phyloP scores from a whole-genome alignment of 331 rosid species.

The Cucumis variabilis region DNA sequence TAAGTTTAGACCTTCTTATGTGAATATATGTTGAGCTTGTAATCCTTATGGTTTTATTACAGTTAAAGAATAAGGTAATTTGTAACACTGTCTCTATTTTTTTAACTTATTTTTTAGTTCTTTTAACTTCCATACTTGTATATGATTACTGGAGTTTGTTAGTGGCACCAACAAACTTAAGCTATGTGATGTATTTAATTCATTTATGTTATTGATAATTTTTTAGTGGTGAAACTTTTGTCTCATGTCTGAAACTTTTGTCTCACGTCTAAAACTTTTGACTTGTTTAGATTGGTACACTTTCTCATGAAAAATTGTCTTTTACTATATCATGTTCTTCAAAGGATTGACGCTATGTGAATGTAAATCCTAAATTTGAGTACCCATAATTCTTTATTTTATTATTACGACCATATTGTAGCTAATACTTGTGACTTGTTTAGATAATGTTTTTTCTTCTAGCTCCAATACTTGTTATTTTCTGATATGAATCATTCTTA shows the following conservation, averaged over 20 bases:
- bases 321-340: neutral
- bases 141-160: slow-evolving; percentile 2
- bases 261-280: neutral
- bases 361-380: neutral
- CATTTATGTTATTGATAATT: neutral
- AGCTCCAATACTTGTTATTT: neutral
- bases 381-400: too few relatives aligned
- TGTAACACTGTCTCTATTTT: too few relatives aligned
- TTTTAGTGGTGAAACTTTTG: too few relatives aligned
- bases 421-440: neutral
- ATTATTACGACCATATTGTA: neutral
- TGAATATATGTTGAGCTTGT: too few relatives aligned
- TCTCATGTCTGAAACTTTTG: neutral
- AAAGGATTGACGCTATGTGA: neutral
- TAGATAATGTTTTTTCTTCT: neutral
- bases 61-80: too few relatives aligned
- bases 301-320: neutral
- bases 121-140: too few relatives aligned
- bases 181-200: neutral
- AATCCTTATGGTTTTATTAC: too few relatives aligned
- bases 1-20: too few relatives aligned
- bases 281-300: neutral
- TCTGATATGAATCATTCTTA: neutral
- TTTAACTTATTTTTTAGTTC: too few relatives aligned
- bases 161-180: neutral